Percentiles rank a stretch among this genome's conserved stretches.
phyloP scores from a whole-genome alignment of 2,329 filamentous ascomycete species.

The Sporothrix curviconia region DNA sequence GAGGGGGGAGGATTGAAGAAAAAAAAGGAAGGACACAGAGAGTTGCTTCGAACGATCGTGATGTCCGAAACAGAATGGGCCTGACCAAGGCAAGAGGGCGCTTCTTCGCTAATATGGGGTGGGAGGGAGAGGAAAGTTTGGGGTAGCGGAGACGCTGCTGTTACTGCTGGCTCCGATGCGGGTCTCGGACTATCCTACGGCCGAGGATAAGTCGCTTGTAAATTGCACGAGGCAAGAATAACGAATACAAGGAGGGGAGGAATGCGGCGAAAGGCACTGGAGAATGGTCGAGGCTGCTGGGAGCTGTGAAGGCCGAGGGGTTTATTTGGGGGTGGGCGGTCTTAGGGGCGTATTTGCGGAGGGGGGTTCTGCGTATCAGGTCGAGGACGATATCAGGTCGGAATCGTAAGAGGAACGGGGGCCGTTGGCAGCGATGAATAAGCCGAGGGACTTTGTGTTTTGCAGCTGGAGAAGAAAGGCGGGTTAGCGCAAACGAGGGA shows the following conservation, averaged over 20 bases:
- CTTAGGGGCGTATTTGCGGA: background rate
- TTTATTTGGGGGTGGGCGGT: background rate
- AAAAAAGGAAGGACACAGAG: background rate
- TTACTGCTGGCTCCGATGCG: slow-evolving; percentile 2
- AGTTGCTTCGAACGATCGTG: slow-evolving; percentile 11
- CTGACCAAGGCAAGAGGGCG: slow-evolving; percentile 97
- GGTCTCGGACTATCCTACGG: slow-evolving; percentile 15
- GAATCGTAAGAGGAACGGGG: background rate
- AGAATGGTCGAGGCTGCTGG: background rate
- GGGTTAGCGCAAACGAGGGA: slow-evolving; percentile 2
- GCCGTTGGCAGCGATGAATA: slow-evolving; percentile 7
- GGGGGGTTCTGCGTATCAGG: background rate
- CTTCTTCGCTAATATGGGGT: slow-evolving; percentile 62
- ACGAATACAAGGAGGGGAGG: background rate
- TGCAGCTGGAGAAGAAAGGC: background rate
- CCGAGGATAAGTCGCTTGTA: slow-evolving; percentile 11
- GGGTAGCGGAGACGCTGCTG: slow-evolving; percentile 11
- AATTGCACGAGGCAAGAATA: too few species aligned
- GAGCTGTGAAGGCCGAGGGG: background rate
- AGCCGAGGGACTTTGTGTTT: too few species aligned
- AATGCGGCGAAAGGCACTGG: background rate
- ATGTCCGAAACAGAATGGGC: slow-evolving; percentile 44
- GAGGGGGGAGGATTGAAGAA: background rate
- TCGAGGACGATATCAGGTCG: background rate
- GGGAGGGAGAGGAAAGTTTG: slow-evolving; percentile 10